Percentiles rank a stretch among this genome's conserved stretches.
Conservation (phyloP, 2,329 filamentous ascomycete species). For the Xylaria sp. region DNA sequence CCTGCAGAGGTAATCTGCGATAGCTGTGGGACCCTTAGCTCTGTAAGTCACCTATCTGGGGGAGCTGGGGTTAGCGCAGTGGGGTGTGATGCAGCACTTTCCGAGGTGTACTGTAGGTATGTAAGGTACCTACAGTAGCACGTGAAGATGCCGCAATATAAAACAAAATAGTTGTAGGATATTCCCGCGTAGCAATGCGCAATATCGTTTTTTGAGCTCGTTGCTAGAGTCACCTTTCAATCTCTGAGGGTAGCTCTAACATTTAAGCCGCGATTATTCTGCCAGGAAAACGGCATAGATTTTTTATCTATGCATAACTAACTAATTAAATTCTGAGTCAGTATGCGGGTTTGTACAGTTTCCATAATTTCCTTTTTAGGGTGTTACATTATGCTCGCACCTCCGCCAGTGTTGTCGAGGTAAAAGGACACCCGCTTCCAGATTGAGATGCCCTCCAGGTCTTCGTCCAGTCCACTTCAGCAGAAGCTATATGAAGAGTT, state of each 20-base stretch:
- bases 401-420: neutral
- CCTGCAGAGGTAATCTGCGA: neutral
- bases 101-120: neutral
- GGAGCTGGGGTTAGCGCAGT: conserved; percentile 15
- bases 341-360: neutral
- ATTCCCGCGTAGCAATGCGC: too few species aligned
- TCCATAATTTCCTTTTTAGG: neutral
- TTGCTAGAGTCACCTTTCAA: neutral
- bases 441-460: neutral
- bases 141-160: conserved; percentile 12
- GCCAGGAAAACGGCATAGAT: neutral
- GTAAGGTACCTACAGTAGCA: neutral
- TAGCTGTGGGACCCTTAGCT: conserved; percentile 12
- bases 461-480: neutral
- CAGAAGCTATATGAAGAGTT: neutral
- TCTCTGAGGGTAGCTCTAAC: neutral
- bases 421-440: neutral
- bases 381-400: neutral
- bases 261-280: neutral
- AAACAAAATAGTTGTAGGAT: too few species aligned
- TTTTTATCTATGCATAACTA: neutral
- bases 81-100: conserved; percentile 5
- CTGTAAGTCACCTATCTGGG: neutral
- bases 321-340: neutral
- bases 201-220: too few species aligned